Percentiles rank a stretch among this genome's conserved stretches.
Evolutionary conservation across 2,329 filamentous ascomycete species (phyloP).

Genomic region (Rhynchosporium agropyri): DNA sequence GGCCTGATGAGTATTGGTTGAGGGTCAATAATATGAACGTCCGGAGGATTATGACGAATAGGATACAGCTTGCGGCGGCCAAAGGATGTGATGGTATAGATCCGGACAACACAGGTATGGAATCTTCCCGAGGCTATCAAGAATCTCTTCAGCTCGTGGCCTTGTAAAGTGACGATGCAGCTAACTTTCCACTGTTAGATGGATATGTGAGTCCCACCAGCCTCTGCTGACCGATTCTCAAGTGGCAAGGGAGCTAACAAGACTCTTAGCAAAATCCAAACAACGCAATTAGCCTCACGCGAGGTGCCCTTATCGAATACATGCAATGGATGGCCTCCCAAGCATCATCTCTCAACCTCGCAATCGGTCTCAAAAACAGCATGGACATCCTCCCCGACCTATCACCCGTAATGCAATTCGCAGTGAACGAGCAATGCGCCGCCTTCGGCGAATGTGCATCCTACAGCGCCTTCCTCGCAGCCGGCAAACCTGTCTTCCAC

Average conservation of each 20-base stretch:
- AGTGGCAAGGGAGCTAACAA: too few relatives aligned
- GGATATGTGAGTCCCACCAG: conserved; percentile 17
- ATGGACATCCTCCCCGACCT: conserved; percentile 57
- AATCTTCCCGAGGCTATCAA: conserved; percentile 64
- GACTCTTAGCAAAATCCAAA: conserved; percentile 23
- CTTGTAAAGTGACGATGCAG: conserved; percentile 49
- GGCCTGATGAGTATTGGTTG: conserved; percentile 69
- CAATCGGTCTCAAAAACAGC: conserved; percentile 71
- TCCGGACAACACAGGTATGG: conserved; percentile 68
- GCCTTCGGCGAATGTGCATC: conserved; percentile 60
- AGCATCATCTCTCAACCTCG: conserved; percentile 57
- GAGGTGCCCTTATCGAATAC: conserved; percentile 63
- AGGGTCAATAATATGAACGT: conserved; percentile 60
- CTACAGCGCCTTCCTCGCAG: conserved; percentile 59
- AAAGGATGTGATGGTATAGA: conserved; percentile 72
- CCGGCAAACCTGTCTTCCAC: conserved; percentile 70
- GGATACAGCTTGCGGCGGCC: conserved; percentile 59
- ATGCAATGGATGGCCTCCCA: conserved; percentile 61
- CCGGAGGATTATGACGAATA: conserved; percentile 62
- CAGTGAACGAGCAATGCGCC: conserved; percentile 71
- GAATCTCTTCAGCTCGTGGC: conserved; percentile 52
- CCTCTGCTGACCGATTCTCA: background rate
- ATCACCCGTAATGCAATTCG: conserved; percentile 59
- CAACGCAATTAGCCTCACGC: conserved; percentile 33
- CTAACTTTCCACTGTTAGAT: conserved; percentile 13